A percentile compares a stretch with the other conserved stretches of the same genome.
Evolutionary conservation across 306 rosid genomes (phyloP).

Genomic region (Erythrophleum fordii): DNA sequence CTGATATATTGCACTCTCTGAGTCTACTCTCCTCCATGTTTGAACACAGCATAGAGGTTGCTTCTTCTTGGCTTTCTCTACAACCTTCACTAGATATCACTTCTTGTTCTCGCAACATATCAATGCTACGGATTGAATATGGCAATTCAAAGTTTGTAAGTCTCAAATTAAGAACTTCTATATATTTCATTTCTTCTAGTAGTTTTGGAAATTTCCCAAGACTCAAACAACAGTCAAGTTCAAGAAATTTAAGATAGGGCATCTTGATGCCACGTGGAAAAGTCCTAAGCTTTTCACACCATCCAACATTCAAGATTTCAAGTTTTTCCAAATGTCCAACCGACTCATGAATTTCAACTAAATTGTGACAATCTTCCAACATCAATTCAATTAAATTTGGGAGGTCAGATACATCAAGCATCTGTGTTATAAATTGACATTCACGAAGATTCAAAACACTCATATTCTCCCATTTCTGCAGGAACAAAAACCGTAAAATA

Average conservation of each 20-base stretch:
- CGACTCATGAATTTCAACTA: no score
- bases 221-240: background rate
- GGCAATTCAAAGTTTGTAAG: background rate
- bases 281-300: background rate
- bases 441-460: no score
- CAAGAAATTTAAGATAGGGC: background rate
- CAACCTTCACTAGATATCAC: no score
- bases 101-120: background rate
- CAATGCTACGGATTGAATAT: background rate
- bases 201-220: slow-evolving; percentile 7
- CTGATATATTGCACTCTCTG: no score
- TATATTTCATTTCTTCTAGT: background rate
- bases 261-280: background rate
- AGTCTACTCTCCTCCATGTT: background rate
- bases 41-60: no score
- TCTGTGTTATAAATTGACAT: no score
- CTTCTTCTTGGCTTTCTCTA: background rate
- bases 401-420: no score
- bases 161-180: background rate
- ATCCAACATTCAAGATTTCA: rapidly evolving
- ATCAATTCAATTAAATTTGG: no score
- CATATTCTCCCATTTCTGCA: background rate
- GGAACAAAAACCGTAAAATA: background rate
- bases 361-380: no score
- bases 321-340: slow-evolving; percentile 20